Evolutionary conservation across 1,284 basidiomycete genomes (phyloP), one percentile per base, ranked within the genome.

Genomic region (Ceratobasidium sp.): DNA sequence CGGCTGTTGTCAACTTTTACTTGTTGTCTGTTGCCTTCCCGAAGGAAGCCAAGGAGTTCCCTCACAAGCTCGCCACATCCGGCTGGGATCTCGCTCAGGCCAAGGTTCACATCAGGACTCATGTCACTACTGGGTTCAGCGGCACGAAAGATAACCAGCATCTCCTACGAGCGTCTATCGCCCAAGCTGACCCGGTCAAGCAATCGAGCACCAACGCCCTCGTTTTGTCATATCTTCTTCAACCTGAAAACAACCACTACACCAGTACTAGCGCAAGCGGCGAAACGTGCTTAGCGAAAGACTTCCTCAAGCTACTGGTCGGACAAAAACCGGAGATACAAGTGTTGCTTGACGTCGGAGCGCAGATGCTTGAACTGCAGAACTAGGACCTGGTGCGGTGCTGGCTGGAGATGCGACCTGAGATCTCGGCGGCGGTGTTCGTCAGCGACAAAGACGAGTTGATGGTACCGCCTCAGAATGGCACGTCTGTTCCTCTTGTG

Each of bases 81-180:
- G 83, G 82, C 0, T 88, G 87, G 87, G 87, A 88, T 79, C 77
- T 88, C 46, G 86, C 84, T 0, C 82, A 83, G 72, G 70, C 69
- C 6, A 83, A 79, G 63, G 61, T 54, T 0, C 79, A 82, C 44
- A 73, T 72, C 4, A 83, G 79, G 62, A 55, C 55, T 0, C 79
- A 82, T 43, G 30, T 82, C 11, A 83, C 79, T 3, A 88, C 85
- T 3, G 87, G 87, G 0, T 88, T 88, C 76, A 88, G 86, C 54
- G 87, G 87, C 8, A 88, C 87, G 0, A 88, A 88, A 58, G 87
- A 88, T 75, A 84, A 84, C 41, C 81, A 79, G 55, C 83, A 86
- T 72, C 78, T 88, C 0, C 78, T 87, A 1, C 87, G 87, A 0
- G 80, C 80, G 0, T 83, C 83, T 0, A 85, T 88, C 47, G 76